Base-by-base conservation (phyloP, 495 filamentous ascomycete genomes). In the Niebla homalea region DNA sequence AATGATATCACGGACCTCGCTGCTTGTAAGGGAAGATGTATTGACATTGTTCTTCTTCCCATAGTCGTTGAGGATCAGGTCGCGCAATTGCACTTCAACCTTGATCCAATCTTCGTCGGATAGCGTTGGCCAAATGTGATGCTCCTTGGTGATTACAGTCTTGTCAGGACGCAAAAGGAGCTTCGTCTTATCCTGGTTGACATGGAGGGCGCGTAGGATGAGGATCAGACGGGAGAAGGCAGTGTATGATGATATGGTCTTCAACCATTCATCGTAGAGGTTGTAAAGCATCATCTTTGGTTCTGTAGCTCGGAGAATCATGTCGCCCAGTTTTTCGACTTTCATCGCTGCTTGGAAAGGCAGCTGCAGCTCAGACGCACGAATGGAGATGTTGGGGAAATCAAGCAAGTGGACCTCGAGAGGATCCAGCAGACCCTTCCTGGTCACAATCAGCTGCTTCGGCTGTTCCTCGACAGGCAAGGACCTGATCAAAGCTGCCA, bases 291-390 rank as follows among this genome's bases (percentile, higher is more conserved):
- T 93, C 93, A 99, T 99, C 70, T 97, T 92, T 19, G 93, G 93
- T 60, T 97, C 93, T 0, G 93, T 97, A 12, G 93, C 93, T 46
- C 89, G 84, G 37, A 99, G 73, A 60, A 99, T 99, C 93, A 99
- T 95, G 63, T 99, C 93, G 50, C 90, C 93, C 25, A 99, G 74
- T 64, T 96, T 97, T 68, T 99, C 93, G 36, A 99, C 89, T 74
- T 97, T 99, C 93, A 99, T 99, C 3, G 93, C 93, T 41, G 93
- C 93, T 65, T 99, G 93, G 84, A 99, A 99, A 5, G 93, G 93
- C 52, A 99, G 70, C 66, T 99, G 93, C 50, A 99, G 70, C 69
- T 99, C 93, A 0, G 93, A 99, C 37, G 93, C 93, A 57, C 93
- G 87, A 56, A 99, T 99, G 10, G 90, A 95, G 53, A 99, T 99